Conservation (phyloP, 2,329 filamentous ascomycete species). For the Aulographum hederae region DNA sequence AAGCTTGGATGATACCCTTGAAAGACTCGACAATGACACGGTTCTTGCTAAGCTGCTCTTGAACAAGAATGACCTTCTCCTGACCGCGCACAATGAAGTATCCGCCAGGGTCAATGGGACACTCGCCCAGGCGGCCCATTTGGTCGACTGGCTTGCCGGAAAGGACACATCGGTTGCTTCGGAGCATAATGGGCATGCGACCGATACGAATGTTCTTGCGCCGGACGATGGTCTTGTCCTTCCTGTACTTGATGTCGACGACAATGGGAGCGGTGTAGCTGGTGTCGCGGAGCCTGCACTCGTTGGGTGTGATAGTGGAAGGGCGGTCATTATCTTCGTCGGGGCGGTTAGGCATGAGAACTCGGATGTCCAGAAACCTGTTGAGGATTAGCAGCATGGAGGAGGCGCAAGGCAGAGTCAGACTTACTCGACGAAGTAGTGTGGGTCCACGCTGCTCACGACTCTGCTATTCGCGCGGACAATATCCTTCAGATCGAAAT, state of each 20-base stretch:
- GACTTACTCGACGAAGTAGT: constrained; percentile 63
- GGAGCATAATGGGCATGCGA: constrained; percentile 89
- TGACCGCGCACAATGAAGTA: constrained; percentile 97
- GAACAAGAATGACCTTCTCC: constrained; percentile 95
- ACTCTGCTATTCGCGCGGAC: constrained; percentile 79
- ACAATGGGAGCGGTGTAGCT: constrained; percentile 94
- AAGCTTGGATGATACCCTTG: constrained; percentile 86
- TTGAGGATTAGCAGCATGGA: constrained; percentile 6
- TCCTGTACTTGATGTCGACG: constrained; percentile 79
- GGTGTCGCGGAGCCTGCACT: constrained; percentile 89
- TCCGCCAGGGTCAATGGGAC: constrained; percentile 84
- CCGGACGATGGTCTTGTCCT: constrained; percentile 38
- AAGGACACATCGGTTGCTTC: constrained; percentile 83
- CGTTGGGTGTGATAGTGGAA: constrained; percentile 65
- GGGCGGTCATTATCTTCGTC: constrained; percentile 44
- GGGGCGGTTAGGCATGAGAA: constrained; percentile 62
- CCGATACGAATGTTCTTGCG: constrained; percentile 64
- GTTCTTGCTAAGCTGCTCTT: constrained; percentile 98
- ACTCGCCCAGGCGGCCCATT: constrained; percentile 89
- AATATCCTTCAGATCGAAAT: constrained; percentile 93
- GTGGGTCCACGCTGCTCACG: constrained; percentile 78
- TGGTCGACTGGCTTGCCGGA: constrained; percentile 66
- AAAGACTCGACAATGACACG: constrained; percentile 94
- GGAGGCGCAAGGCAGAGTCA: not conserved
- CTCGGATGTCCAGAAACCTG: constrained; percentile 68